These are phyloP conservation scores for Rubia tinctorum DNA, from an alignment of 305 asterid species.

Conservation along the genomic window DNA sequence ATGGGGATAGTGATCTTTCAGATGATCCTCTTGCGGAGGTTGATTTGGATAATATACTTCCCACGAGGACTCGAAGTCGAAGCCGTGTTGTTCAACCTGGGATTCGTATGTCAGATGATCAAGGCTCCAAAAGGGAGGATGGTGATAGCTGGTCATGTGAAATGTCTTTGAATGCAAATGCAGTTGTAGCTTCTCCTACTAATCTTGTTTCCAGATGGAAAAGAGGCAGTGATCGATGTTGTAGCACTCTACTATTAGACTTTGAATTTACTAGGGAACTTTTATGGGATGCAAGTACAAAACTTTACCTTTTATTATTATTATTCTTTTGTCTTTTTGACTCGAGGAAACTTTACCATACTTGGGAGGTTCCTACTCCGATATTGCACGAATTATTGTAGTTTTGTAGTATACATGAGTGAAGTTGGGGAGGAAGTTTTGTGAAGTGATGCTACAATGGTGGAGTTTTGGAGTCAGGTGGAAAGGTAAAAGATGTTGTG, in stretches of 20 bases:
- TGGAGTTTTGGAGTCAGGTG: too few species aligned
- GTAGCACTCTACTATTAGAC: slow-evolving; percentile 5
- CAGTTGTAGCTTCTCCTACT: too few species aligned
- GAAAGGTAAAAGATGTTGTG: too few species aligned
- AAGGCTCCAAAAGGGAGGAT: slow-evolving; percentile 6
- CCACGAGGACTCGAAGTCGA: slow-evolving; percentile 66
- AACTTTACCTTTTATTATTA: neutral
- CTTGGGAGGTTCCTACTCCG: too few species aligned
- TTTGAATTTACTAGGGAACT: neutral
- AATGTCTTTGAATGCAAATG: neutral
- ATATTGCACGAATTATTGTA: too few species aligned
- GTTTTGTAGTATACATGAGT: too few species aligned
- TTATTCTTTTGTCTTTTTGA: neutral
- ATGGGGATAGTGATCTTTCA: slow-evolving; percentile 30
- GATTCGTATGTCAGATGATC: slow-evolving; percentile 34
- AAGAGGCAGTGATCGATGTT: neutral
- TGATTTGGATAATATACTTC: slow-evolving; percentile 53
- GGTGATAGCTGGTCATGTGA: slow-evolving; percentile 3
- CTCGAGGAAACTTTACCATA: too few species aligned
- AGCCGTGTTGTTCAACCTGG: slow-evolving; percentile 40
- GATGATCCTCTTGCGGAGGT: slow-evolving; percentile 35
- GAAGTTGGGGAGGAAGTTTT: too few species aligned
- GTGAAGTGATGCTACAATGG: too few species aligned
- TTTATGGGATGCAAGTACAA: neutral
- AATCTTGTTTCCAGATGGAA: neutral